Conservation (phyloP, 2,329 filamentous ascomycete species). For the Alternaria alternata region DNA sequence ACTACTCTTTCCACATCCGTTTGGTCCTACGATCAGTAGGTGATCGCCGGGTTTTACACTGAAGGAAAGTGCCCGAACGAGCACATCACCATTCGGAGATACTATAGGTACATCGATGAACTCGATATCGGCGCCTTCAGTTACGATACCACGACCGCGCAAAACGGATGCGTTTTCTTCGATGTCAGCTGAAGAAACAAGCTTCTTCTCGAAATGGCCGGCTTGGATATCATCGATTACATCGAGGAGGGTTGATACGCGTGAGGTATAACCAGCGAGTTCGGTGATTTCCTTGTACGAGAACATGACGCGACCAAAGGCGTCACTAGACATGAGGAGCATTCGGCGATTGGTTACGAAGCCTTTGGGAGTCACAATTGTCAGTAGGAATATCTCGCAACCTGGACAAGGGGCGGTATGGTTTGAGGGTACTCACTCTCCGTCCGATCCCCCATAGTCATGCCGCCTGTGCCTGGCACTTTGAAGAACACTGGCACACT, state of each 20-base stretch:
- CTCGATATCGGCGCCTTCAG: constrained; percentile 83
- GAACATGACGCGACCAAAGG: constrained; percentile 57
- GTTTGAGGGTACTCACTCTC: constrained; percentile 58
- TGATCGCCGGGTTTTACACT: constrained; percentile 86
- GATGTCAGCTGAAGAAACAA: constrained; percentile 86
- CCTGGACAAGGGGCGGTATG: not conserved
- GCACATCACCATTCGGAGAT: constrained; percentile 92
- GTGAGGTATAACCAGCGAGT: constrained; percentile 91
- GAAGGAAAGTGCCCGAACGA: constrained; percentile 87
- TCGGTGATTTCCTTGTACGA: constrained; percentile 85
- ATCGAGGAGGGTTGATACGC: constrained; percentile 86
- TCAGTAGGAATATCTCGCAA: constrained; percentile 10
- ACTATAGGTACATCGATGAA: constrained; percentile 94
- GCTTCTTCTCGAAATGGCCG: constrained; percentile 93
- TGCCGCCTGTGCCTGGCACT: constrained; percentile 68
- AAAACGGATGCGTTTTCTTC: constrained; percentile 85
- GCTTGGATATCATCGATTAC: constrained; percentile 93
- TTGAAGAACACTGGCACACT: constrained; percentile 97
- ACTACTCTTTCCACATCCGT: constrained; percentile 95
- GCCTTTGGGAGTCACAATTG: constrained; percentile 51
- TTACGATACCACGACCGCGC: constrained; percentile 78
- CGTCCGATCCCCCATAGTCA: constrained; percentile 73
- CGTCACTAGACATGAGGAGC: constrained; percentile 87
- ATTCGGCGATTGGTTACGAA: constrained; percentile 96
- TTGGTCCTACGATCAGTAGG: constrained; percentile 92